A percentile compares a stretch with the other conserved stretches of the same genome.
phyloP scores from a whole-genome alignment of 2,329 filamentous ascomycete species.

The Aspergillus sp. region DNA sequence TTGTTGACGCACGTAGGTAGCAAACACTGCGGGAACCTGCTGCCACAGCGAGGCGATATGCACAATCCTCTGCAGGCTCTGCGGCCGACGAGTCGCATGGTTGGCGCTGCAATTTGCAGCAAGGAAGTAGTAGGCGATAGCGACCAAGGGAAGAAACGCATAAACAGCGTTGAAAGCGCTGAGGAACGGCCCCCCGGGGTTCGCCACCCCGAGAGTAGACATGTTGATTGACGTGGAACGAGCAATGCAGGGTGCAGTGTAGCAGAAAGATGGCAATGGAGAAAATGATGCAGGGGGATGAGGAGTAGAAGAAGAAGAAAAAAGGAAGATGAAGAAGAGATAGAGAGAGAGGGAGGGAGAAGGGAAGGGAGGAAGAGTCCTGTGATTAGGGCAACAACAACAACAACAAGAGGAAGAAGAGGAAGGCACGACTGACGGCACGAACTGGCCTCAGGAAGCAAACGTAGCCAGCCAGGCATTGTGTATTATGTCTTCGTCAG shows the following conservation, averaged over 20 bases:
- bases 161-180: constrained; percentile 4
- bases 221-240: no score
- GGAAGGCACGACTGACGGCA: background rate
- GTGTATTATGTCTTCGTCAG: no score
- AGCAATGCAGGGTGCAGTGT: no score
- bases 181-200: background rate
- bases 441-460: no score
- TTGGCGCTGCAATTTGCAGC: constrained; percentile 26
- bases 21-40: constrained; percentile 24
- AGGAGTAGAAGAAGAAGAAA: background rate
- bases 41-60: constrained; percentile 36
- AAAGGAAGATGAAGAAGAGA: constrained; percentile 1
- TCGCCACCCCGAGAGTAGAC: no score
- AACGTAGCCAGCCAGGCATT: background rate
- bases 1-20: constrained; percentile 31
- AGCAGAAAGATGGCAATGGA: background rate
- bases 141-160: constrained; percentile 35
- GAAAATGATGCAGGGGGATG: background rate
- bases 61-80: constrained; percentile 35
- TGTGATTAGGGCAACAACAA: background rate
- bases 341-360: background rate
- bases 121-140: constrained; percentile 50
- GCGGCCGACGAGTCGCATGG: no score
- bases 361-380: background rate
- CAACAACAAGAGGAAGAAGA: background rate